Evolutionary conservation across 2,329 filamentous ascomycete genomes (phyloP), one percentile per base, ranked within the genome.

Genomic region (Zasmidium angulare): DNA sequence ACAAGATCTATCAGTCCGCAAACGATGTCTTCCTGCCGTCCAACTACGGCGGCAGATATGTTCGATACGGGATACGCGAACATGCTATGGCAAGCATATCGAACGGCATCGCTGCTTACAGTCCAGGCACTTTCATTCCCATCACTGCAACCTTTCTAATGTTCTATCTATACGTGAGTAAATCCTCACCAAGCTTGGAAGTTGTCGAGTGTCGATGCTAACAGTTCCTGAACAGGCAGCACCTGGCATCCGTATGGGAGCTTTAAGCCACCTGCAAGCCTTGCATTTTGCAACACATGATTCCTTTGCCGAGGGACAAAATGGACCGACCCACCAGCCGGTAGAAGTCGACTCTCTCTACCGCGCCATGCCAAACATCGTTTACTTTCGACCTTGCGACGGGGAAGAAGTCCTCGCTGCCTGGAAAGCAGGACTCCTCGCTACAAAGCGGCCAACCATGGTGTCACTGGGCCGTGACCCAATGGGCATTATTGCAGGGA

Each of bases 21-120:
- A 40, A 9, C 20, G 50, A 53, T 23, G 50, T 46, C 50, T 53
- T 53, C 50, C 12, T 20, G 9, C 50, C 50, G 3, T 19, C 10
- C 26, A 21, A 40, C 31, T 80, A 80, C 60, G 65, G 67, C 4
- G 76, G 76, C 17, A 72, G 76, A 3, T 77, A 77, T 55, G 72
- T 85, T 57, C 82, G 82, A 68, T 85, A 78, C 65, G 83, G 83
- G 31, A 79, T 85, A 47, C 78, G 83, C 1, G 82, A 85, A 62
- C 82, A 85, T 64, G 83, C 82, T 50, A 86, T 86, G 84, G 77
- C 76, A 6, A 71, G 78, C 40, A 81, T 84, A 29, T 76, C 69
- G 20, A 71, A 71, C 50, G 69, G 69, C 19, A 62, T 71, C 1
- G 66, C 68, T 6, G 69, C 69, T 10, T 71, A 63, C 61, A 59